A percentile compares a stretch with the other conserved stretches of the same genome.
Conservation (phyloP, 2,329 filamentous ascomycete species). For the Bipolaris sorokiniana region DNA sequence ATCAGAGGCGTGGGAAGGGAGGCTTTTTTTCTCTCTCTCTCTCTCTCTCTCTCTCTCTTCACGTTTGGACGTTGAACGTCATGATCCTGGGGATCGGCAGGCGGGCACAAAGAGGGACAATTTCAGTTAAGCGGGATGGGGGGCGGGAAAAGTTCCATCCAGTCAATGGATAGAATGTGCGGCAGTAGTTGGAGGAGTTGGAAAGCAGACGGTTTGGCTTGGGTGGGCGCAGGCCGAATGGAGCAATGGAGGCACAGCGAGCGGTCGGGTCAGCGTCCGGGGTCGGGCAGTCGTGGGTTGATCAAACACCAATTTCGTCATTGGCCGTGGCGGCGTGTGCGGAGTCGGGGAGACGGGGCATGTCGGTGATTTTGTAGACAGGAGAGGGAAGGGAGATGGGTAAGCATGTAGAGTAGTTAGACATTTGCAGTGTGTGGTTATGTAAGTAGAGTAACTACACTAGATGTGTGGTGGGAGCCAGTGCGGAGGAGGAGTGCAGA, state of each 20-base stretch:
- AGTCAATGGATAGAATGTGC: background rate
- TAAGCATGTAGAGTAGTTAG: too few species aligned
- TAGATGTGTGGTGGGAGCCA: too few species aligned
- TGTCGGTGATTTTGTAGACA: background rate
- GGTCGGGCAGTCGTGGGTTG: constrained; percentile 19
- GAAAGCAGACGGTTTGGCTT: constrained; percentile 18
- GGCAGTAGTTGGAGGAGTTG: constrained; percentile 3
- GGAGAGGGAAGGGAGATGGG: background rate
- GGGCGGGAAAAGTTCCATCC: constrained; percentile 12
- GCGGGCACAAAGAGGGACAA: constrained; percentile 13
- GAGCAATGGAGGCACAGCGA: constrained; percentile 20
- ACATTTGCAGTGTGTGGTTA: background rate
- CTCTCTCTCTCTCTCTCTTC: constrained; percentile 7
- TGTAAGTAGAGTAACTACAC: too few species aligned
- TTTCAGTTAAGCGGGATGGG: constrained; percentile 1
- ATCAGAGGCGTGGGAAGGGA: constrained; percentile 6
- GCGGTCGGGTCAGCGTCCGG: constrained; percentile 17
- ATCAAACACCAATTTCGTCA: constrained; percentile 28
- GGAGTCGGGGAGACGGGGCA: constrained; percentile 2
- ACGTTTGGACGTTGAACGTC: constrained; percentile 26
- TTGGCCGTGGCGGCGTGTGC: constrained; percentile 12
- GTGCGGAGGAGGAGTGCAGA: background rate
- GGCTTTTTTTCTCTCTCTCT: constrained; percentile 6
- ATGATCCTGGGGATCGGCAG: constrained; percentile 31
- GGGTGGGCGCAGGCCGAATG: constrained; percentile 17